phyloP scores from a whole-genome alignment of 2,329 filamentous ascomycete species.

The Penicillium sp. region DNA sequence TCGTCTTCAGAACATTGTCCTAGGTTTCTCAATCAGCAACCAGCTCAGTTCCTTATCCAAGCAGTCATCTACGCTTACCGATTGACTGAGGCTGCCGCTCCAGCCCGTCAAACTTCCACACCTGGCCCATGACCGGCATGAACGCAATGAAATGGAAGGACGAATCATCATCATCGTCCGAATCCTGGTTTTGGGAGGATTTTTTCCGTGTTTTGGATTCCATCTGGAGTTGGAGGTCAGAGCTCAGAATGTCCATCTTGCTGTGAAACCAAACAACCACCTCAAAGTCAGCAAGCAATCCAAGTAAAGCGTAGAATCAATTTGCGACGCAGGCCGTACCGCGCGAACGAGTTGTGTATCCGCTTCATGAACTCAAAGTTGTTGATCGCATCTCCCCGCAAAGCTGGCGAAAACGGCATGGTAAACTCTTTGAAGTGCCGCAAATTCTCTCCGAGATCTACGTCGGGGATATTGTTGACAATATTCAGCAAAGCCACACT shows the following conservation, averaged over 20 bases:
- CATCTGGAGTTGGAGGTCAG: constrained; percentile 63
- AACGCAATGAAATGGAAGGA: constrained; percentile 90
- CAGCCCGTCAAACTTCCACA: constrained; percentile 90
- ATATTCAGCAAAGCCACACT: constrained; percentile 94
- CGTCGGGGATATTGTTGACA: constrained; percentile 73
- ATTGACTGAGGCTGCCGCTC: constrained; percentile 69
- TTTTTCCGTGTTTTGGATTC: constrained; percentile 43
- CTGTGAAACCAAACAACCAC: constrained; percentile 39
- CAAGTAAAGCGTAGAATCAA: not conserved
- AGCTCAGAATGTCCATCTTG: constrained; percentile 73
- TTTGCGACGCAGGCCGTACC: constrained; percentile 43
- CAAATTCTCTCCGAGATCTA: constrained; percentile 71
- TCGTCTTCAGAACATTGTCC: constrained; percentile 54
- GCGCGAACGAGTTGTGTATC: constrained; percentile 85
- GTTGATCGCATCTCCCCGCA: constrained; percentile 74
- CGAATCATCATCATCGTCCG: constrained; percentile 54
- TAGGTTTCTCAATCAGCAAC: constrained; percentile 11
- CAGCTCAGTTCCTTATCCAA: not conserved
- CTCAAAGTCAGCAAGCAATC: not conserved
- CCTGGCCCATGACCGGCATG: constrained; percentile 69
- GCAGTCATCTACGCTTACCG: constrained; percentile 41
- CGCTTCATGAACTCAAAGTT: constrained; percentile 74
- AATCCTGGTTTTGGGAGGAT: constrained; percentile 43
- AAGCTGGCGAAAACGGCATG: constrained; percentile 64
- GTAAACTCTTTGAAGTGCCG: constrained; percentile 73